Conservation (phyloP, 169 alveolate genomes). For the Theileria parva region DNA sequence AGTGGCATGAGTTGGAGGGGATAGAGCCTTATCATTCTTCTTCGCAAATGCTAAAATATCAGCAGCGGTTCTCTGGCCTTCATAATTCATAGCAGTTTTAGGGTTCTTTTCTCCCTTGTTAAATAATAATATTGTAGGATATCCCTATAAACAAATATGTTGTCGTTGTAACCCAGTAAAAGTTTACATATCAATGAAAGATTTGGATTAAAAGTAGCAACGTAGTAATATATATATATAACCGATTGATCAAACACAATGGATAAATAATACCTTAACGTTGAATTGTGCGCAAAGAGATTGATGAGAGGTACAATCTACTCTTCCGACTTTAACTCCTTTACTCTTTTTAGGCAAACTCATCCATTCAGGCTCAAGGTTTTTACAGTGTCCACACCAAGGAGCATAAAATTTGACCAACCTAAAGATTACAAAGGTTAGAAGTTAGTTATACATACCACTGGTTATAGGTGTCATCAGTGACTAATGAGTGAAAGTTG, state of each 20-base stretch:
- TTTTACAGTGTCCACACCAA: conserved; percentile 98
- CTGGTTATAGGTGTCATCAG: conserved; percentile 73
- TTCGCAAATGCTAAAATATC: conserved; percentile 59
- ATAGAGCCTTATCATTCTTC: conserved; percentile 36
- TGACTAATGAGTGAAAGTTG: conserved; percentile 71
- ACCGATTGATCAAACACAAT: no score
- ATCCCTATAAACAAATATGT: conserved; percentile 28
- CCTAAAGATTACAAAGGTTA: conserved; percentile 33
- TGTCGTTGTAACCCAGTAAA: not conserved
- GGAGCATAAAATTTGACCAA: conserved; percentile 91
- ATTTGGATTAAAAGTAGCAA: conserved; percentile 37
- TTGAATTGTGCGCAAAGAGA: conserved; percentile 67
- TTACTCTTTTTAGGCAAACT: conserved; percentile 84
- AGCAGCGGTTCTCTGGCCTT: conserved; percentile 56
- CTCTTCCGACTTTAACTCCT: conserved; percentile 75
- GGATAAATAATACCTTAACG: conserved; percentile 85
- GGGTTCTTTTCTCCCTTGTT: conserved; percentile 76
- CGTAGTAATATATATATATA: conserved; percentile 80
- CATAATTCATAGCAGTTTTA: conserved; percentile 39
- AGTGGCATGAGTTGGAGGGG: conserved; percentile 48
- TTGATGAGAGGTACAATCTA: conserved; percentile 77
- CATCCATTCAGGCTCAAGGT: conserved; percentile 94
- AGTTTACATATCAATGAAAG: no score
- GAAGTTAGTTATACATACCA: conserved; percentile 41
- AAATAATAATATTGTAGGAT: conserved; percentile 74